Evolutionary conservation across 352 stramenopile genomes (phyloP).

Genomic region (Phytophthora rubi): DNA sequence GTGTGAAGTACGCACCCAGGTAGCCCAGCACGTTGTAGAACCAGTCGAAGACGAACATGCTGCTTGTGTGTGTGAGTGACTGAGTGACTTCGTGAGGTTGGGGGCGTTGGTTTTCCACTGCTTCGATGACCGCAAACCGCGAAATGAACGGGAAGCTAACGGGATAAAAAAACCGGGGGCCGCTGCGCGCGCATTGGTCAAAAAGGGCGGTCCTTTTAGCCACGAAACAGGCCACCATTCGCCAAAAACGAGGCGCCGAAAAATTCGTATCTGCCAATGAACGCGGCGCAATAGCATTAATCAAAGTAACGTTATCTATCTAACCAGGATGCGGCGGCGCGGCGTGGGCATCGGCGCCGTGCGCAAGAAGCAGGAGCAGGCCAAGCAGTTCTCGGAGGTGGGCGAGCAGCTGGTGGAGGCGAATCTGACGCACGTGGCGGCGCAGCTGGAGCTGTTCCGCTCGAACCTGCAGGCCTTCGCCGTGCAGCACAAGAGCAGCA

Average conservation of each 20-base stretch:
- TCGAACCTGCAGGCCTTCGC: conserved; percentile 94
- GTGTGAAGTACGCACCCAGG: conserved; percentile 70
- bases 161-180: conserved; percentile 30
- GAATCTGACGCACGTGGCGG: conserved; percentile 81
- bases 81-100: not conserved
- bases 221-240: conserved; percentile 71
- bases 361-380: conserved; percentile 89
- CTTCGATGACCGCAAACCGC: conserved; percentile 43
- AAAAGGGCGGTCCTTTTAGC: conserved; percentile 22
- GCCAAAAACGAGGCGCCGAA: conserved; percentile 36
- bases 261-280: conserved; percentile 24
- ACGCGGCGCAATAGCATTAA: not conserved
- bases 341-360: conserved; percentile 86
- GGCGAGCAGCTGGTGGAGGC: conserved; percentile 84
- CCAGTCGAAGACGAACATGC: conserved; percentile 96
- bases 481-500: conserved; percentile 94
- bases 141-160: conserved; percentile 32
- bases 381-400: conserved; percentile 86
- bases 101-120: conserved; percentile 23
- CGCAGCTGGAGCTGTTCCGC: conserved; percentile 91
- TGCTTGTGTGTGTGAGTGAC: conserved; percentile 1
- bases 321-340: conserved; percentile 56
- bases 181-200: conserved; percentile 5
- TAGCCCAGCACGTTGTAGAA: conserved; percentile 95
- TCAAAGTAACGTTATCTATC: not conserved